Percentiles rank a stretch among this genome's conserved stretches.
These are phyloP conservation scores for Pseudopediastrum boryanum DNA, from an alignment of 139 green algal species.

Conservation along the genomic window DNA sequence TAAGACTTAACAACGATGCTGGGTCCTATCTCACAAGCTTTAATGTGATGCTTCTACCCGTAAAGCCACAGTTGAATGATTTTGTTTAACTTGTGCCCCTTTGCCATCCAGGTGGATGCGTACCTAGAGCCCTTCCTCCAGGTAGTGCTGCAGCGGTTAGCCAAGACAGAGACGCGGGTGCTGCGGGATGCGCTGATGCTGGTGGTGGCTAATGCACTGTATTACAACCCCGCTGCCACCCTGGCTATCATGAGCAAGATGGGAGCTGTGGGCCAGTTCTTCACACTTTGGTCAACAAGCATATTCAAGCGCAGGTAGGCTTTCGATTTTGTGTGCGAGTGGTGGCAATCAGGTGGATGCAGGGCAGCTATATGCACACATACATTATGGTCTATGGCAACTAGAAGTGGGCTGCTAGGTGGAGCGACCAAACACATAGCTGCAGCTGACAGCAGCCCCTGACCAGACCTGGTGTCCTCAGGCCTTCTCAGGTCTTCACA, in stretches of 20 bases:
- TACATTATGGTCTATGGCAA: no score
- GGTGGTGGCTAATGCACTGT: constrained; percentile 84
- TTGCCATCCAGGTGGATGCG: constrained; percentile 77
- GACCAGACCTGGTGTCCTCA: no score
- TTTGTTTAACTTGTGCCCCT: constrained; percentile 27
- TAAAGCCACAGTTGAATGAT: no score
- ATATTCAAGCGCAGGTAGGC: constrained; percentile 56
- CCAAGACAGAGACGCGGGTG: constrained; percentile 33
- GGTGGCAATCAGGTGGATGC: constrained; percentile 7
- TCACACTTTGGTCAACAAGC: constrained; percentile 70
- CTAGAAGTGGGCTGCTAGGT: no score
- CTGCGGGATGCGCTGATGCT: constrained; percentile 74
- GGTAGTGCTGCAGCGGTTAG: constrained; percentile 56
- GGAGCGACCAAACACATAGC: no score
- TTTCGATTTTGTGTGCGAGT: neutral
- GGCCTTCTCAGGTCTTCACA: no score
- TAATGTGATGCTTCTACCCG: no score
- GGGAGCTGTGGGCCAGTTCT: constrained; percentile 42
- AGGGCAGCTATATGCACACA: no score
- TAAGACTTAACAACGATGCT: no score
- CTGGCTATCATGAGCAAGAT: constrained; percentile 61
- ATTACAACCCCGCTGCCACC: constrained; percentile 88
- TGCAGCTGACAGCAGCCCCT: no score
- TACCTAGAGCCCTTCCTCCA: constrained; percentile 78
- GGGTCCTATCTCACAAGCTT: no score